These are phyloP conservation scores for Spathaspora girioi DNA, from an alignment of 805 yeast genomes.

Conservation along the genomic window DNA sequence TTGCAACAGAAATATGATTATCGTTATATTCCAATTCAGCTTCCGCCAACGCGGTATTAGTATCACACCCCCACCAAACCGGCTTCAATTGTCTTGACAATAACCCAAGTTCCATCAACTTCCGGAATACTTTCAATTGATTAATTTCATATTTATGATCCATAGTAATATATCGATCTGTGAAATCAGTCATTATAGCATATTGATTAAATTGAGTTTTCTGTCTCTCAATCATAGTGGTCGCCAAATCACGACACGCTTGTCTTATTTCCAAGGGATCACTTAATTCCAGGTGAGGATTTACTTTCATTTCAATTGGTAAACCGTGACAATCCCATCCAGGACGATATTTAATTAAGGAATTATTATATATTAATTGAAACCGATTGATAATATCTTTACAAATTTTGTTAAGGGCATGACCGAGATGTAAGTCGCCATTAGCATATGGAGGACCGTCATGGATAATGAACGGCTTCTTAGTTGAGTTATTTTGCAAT, in stretches of 20 bases:
- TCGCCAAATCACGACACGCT: slow-evolving; percentile 69
- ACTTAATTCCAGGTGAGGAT: slow-evolving; percentile 31
- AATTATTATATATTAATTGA: slow-evolving; percentile 55
- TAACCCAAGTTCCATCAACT: slow-evolving; percentile 60
- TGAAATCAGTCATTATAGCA: slow-evolving; percentile 85
- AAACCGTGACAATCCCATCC: slow-evolving; percentile 99
- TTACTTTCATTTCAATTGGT: slow-evolving; percentile 88
- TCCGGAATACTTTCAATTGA: slow-evolving; percentile 69
- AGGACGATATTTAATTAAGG: slow-evolving; percentile 69
- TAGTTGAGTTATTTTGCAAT: slow-evolving; percentile 14
- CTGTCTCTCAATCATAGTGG: slow-evolving; percentile 62
- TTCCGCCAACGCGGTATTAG: slow-evolving; percentile 92
- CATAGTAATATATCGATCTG: slow-evolving; percentile 69
- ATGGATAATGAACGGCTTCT: slow-evolving; percentile 61
- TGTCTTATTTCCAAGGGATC: slow-evolving; percentile 54
- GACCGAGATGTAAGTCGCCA: slow-evolving; percentile 89
- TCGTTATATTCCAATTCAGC: slow-evolving; percentile 89
- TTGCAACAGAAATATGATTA: slow-evolving; percentile 64
- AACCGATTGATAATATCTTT: slow-evolving; percentile 82
- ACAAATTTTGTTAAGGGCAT: slow-evolving; percentile 82
- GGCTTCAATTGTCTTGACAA: slow-evolving; percentile 88
- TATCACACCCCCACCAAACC: slow-evolving; percentile 96
- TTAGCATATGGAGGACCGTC: slow-evolving; percentile 99
- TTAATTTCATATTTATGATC: slow-evolving; percentile 64
- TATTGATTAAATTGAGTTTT: slow-evolving; percentile 58